These are phyloP conservation scores for Claviceps humidiphila DNA, from an alignment of 2,329 filamentous ascomycete species.

Conservation along the genomic window DNA sequence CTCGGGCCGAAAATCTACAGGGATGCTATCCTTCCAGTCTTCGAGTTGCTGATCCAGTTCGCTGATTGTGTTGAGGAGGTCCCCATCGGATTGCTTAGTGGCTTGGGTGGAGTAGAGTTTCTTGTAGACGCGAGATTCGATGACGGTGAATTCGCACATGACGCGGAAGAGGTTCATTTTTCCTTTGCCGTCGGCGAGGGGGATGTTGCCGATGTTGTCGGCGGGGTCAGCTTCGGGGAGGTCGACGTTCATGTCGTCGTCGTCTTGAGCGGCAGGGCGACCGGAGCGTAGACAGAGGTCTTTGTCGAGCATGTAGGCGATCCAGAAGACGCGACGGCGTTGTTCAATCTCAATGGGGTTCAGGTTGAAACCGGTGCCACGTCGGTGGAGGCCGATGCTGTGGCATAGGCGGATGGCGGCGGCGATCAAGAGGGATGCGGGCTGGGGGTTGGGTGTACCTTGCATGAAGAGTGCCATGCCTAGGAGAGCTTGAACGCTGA, in stretches of 20 bases:
- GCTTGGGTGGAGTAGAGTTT: conserved; percentile 86
- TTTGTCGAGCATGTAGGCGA: conserved; percentile 52
- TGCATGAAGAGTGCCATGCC: conserved; percentile 93
- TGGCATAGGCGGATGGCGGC: conserved; percentile 84
- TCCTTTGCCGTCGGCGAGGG: conserved; percentile 72
- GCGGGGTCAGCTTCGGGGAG: conserved; percentile 79
- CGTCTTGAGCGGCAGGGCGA: conserved; percentile 47
- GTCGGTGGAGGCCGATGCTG: conserved; percentile 90
- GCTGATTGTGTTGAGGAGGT: conserved; percentile 87
- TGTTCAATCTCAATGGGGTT: conserved; percentile 93
- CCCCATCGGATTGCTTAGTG: conserved; percentile 80
- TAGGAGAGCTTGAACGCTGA: conserved; percentile 86
- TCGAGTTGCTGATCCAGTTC: conserved; percentile 83
- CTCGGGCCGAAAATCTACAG: conserved; percentile 91
- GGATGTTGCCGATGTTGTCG: conserved; percentile 91
- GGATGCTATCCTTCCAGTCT: conserved; percentile 92
- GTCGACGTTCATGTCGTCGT: conserved; percentile 83
- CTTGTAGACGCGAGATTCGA: conserved; percentile 91
- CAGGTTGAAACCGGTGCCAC: conserved; percentile 81
- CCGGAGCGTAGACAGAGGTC: conserved; percentile 47
- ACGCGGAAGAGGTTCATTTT: conserved; percentile 92
- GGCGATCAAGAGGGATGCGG: conserved; percentile 79
- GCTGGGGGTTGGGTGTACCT: conserved; percentile 92
- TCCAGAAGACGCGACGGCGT: conserved; percentile 54
- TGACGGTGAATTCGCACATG: conserved; percentile 82